These are phyloP conservation scores for Nephelium lappaceum DNA, from an alignment of 345 rosid genomes.

Conservation along the genomic window DNA sequence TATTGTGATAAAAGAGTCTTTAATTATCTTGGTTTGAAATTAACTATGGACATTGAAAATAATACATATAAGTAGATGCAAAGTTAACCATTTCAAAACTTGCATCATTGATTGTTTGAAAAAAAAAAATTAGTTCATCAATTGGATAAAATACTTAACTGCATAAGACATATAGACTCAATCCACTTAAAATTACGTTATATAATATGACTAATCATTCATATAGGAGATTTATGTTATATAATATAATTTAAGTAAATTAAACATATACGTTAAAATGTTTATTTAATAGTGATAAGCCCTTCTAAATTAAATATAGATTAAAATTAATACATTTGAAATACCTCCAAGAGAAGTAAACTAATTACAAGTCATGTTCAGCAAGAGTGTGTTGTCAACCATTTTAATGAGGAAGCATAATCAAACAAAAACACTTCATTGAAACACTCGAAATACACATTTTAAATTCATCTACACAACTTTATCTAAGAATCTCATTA, in stretches of 20 bases:
- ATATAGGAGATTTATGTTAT: no score
- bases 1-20: neutral
- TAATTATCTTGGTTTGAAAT: neutral
- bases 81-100: no score
- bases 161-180: no score
- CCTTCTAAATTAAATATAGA: no score
- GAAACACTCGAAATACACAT: neutral
- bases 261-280: no score
- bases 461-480: neutral
- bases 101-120: neutral
- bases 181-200: no score
- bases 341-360: neutral
- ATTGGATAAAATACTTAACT: no score
- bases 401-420: neutral
- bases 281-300: no score
- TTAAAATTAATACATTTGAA: neutral
- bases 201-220: no score
- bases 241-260: no score
- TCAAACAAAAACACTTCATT: neutral
- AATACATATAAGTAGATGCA: no score
- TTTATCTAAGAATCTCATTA: neutral
- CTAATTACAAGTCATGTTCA: neutral
- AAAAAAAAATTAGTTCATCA: neutral
- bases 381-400: neutral
- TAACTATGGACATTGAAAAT: no score